Evolutionary conservation across 306 rosid genomes (phyloP).

Genomic region (Cyclanthera cordifolia): DNA sequence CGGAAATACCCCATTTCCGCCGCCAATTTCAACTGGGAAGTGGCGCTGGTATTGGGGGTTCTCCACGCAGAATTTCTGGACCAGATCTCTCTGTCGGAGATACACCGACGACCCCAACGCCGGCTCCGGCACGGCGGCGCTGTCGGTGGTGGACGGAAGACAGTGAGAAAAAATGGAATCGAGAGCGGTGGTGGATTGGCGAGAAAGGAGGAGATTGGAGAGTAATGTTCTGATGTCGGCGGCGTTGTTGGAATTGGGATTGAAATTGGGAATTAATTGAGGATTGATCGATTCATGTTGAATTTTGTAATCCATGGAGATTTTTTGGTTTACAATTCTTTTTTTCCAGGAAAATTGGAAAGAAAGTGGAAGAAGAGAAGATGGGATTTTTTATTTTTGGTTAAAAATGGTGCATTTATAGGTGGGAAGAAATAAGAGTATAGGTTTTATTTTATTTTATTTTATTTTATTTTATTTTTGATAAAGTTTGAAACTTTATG

Average conservation of each 20-base stretch:
- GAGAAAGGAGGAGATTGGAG: too few relatives aligned
- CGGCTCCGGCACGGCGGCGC: conserved; percentile 21
- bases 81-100: conserved; percentile 65
- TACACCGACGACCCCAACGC: conserved; percentile 65
- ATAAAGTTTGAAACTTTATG: too few relatives aligned
- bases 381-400: background rate
- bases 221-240: too few relatives aligned
- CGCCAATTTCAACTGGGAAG: conserved; percentile 6
- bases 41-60: background rate
- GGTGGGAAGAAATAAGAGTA: background rate
- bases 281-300: too few relatives aligned
- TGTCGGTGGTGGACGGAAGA: conserved; percentile 21
- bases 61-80: conserved; percentile 42
- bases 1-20: conserved; percentile 1
- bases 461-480: too few relatives aligned
- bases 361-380: background rate
- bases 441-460: too few relatives aligned
- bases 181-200: conserved; percentile 22
- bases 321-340: background rate
- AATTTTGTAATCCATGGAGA: background rate
- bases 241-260: too few relatives aligned
- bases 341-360: background rate
- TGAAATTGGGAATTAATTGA: too few relatives aligned
- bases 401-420: conserved; percentile 47
- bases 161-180: conserved; percentile 75